Base-by-base conservation (phyloP, 1,139 yeast genomes). In the Blastobotrys proliferans region DNA sequence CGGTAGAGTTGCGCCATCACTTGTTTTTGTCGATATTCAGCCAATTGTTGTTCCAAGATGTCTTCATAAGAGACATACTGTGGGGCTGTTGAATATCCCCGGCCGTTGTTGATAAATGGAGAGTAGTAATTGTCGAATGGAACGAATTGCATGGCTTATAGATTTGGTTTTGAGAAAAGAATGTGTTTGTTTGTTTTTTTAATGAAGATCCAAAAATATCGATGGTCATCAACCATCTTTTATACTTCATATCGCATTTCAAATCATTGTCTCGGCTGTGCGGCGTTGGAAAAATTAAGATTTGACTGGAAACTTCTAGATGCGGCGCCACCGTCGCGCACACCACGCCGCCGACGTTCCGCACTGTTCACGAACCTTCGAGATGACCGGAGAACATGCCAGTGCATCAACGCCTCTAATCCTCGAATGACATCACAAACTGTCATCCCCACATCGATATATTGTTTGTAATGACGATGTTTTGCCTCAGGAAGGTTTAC, bases 101-200 rank as follows among this genome's bases (percentile, higher is more conserved):
- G 16, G 16, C 17, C 16, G 27, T 34, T 29, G 11, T 21, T 6
- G 14, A 31, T 35, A 19, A 28, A 19, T 18, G 40, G 35, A 30
- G 27, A 11, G 31, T 31, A 38, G 22, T 14, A 22, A 14, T 41
- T n/a, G 40, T 35, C 32, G 10, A 35, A 31, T 17, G 35, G 40
- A 17, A 41, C 31, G 19, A 41, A 41, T 32, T 41, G 44, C 44
- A 41, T 40, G 19, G 36, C 14, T 25, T 21, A 6, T 13, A 8
- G 34, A 9, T 31, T 30, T 39, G 22, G 40, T 37, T 9, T 22
- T 11, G 16, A 22, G 10, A 6, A 21, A 14, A 36, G 26, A 35
- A 28, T 11, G 16, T 17, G 11, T 17, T 13, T 32, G 4, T 11
- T n/a, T 3, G 13, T 32, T 32, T 20, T 17, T 18, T 16, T 4